These are phyloP conservation scores for Oldenlandia corymbosa DNA, from an alignment of 257 asterid species.

Conservation along the genomic window DNA sequence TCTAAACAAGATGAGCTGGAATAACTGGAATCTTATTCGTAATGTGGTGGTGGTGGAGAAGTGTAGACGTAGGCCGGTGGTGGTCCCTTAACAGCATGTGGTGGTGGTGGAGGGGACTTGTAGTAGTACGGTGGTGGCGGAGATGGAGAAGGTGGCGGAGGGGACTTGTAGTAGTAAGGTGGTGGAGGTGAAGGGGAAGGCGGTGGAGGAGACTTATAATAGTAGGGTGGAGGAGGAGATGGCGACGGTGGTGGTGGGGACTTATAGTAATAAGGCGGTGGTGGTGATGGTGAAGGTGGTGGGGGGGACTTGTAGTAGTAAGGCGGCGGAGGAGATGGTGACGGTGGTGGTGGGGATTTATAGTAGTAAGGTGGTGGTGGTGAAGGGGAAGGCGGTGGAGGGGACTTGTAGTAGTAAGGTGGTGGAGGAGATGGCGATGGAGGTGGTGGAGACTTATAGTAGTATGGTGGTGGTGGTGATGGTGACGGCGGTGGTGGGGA, in stretches of 20 bases:
- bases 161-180: constrained; percentile 22
- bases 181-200: too few species aligned
- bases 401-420: constrained; percentile 40
- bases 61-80: constrained; percentile 23
- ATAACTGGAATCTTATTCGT: constrained; percentile 14
- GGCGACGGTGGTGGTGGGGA: constrained; percentile 28
- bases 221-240: constrained; percentile 46
- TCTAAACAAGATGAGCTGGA: neutral
- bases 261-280: constrained; percentile 21
- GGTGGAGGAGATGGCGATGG: constrained; percentile 41
- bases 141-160: constrained; percentile 40
- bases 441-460: constrained; percentile 17
- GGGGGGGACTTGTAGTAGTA: constrained; percentile 36
- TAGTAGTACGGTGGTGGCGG: constrained; percentile 37
- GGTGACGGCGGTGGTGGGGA: constrained; percentile 15
- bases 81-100: constrained; percentile 18
- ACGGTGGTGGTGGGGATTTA: constrained; percentile 15
- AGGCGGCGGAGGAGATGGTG: constrained; percentile 46
- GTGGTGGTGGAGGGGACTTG: constrained; percentile 33
- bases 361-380: constrained; percentile 25
- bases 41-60: constrained; percentile 26
- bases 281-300: constrained; percentile 19
- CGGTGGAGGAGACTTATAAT: constrained; percentile 29
- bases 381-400: too few species aligned
- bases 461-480: constrained; percentile 27